These are phyloP conservation scores for Coprinopsis cinerea DNA, from an alignment of 768 basidiomycete genomes.

Conservation along the genomic window DNA sequence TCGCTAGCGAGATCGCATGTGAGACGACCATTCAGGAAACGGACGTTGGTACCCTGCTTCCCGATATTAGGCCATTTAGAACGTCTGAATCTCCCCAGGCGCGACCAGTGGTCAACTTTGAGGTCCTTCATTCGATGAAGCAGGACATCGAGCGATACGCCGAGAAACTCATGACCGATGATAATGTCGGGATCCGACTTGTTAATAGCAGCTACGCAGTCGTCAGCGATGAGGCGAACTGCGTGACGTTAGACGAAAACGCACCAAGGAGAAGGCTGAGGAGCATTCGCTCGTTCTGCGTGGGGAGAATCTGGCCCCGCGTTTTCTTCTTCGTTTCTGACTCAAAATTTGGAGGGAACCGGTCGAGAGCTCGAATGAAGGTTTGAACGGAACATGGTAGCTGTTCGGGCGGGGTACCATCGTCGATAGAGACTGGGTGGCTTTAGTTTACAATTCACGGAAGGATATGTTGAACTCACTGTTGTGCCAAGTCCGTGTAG, in stretches of 20 bases:
- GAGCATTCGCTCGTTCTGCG: slow-evolving; percentile 80
- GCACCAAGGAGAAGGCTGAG: slow-evolving; percentile 75
- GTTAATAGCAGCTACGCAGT: slow-evolving; percentile 57
- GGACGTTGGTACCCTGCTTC: slow-evolving; percentile 77
- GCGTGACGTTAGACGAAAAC: slow-evolving; percentile 12
- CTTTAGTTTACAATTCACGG: background rate
- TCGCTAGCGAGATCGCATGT: slow-evolving; percentile 93
- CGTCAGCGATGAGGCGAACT: background rate
- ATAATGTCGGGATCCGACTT: slow-evolving; percentile 92
- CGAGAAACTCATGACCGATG: slow-evolving; percentile 91
- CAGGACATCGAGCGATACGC: slow-evolving; percentile 84
- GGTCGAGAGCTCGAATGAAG: slow-evolving; percentile 83
- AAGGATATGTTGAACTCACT: slow-evolving; percentile 27
- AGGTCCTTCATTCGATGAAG: slow-evolving; percentile 87
- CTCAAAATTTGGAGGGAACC: slow-evolving; percentile 84
- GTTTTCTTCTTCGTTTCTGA: slow-evolving; percentile 53
- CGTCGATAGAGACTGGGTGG: slow-evolving; percentile 77
- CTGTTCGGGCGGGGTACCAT: slow-evolving; percentile 84
- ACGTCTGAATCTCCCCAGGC: slow-evolving; percentile 84
- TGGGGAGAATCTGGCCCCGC: slow-evolving; percentile 65
- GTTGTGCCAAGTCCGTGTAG: slow-evolving; percentile 76
- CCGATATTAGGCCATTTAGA: slow-evolving; percentile 78
- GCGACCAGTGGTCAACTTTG: slow-evolving; percentile 90
- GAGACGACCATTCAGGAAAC: slow-evolving; percentile 78
- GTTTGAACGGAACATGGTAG: slow-evolving; percentile 81